A percentile compares a stretch with the other conserved stretches of the same genome.
phyloP scores from a whole-genome alignment of 1,139 yeast species.

The Taiozyma onychis region DNA sequence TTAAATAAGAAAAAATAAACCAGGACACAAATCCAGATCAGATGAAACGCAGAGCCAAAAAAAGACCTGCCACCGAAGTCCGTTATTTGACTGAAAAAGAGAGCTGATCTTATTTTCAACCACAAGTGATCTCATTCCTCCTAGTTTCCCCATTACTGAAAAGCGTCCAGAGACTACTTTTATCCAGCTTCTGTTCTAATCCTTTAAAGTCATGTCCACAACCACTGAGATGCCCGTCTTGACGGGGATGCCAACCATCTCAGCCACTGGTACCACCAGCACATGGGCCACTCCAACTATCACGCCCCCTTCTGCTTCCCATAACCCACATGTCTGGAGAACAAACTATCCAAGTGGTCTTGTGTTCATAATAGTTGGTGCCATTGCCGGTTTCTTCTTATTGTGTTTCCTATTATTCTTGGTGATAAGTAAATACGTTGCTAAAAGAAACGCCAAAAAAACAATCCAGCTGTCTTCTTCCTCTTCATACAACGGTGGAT shows the following conservation, averaged over 20 bases:
- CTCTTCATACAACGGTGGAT: constrained; percentile 12
- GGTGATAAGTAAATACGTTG: constrained; percentile 14
- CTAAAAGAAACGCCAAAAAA: constrained; percentile 16
- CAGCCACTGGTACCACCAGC: constrained; percentile 26
- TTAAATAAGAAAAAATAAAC: neutral
- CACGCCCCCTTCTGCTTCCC: constrained; percentile 52
- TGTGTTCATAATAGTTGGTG: constrained; percentile 75
- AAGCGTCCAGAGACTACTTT: too few relatives aligned
- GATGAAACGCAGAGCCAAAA: neutral
- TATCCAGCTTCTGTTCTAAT: too few relatives aligned
- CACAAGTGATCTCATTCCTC: too few relatives aligned
- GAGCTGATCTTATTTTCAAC: neutral
- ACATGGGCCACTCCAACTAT: constrained; percentile 48
- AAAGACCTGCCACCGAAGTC: neutral
- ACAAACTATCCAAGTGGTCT: constrained; percentile 60
- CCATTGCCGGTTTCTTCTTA: constrained; percentile 46
- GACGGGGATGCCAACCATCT: constrained; percentile 17
- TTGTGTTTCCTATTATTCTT: constrained; percentile 23
- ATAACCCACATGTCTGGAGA: constrained; percentile 58
- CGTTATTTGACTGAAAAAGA: neutral
- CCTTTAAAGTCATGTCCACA: neutral
- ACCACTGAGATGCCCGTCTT: neutral
- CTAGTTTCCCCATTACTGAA: too few relatives aligned
- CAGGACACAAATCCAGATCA: neutral
- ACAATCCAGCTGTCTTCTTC: constrained; percentile 10